A percentile compares a stretch with the other conserved stretches of the same genome.
Evolutionary conservation across 345 rosid genomes (phyloP).

Genomic region (Lepidium aucheri): DNA sequence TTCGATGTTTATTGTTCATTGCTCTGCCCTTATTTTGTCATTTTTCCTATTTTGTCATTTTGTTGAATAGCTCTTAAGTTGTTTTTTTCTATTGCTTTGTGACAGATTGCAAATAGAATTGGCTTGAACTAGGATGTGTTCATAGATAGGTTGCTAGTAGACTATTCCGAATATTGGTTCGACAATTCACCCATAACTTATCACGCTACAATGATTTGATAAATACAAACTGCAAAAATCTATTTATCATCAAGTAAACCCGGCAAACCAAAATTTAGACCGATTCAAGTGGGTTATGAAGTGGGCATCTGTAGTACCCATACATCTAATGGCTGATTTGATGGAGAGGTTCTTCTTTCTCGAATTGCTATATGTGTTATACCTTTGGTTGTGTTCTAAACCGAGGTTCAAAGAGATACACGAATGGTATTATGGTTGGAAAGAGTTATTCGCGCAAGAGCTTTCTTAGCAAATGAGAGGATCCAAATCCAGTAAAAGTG

Average conservation of each 20-base stretch:
- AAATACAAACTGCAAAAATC: too few species aligned
- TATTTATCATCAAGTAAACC: slow-evolving; percentile 69
- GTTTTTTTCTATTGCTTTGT: too few species aligned
- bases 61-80: too few species aligned
- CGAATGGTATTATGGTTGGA: slow-evolving; percentile 80
- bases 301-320: slow-evolving; percentile 83
- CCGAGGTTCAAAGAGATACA: slow-evolving; percentile 74
- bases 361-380: slow-evolving; percentile 80
- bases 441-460: slow-evolving; percentile 66
- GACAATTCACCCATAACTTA: too few species aligned
- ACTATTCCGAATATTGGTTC: too few species aligned
- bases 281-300: slow-evolving; percentile 68
- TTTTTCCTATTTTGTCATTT: too few species aligned
- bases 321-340: slow-evolving; percentile 82
- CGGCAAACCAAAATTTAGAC: slow-evolving; percentile 68
- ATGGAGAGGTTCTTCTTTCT: slow-evolving; percentile 81
- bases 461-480: slow-evolving; percentile 70
- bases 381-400: slow-evolving; percentile 65
- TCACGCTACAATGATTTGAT: too few species aligned
- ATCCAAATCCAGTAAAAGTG: slow-evolving; percentile 56
- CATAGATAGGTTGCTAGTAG: too few species aligned
- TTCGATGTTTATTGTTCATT: too few species aligned
- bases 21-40: too few species aligned
- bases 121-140: too few species aligned
- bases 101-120: too few species aligned